These are phyloP conservation scores for Colletotrichum endophyticum DNA, from an alignment of 2,329 filamentous ascomycete species.

Conservation along the genomic window DNA sequence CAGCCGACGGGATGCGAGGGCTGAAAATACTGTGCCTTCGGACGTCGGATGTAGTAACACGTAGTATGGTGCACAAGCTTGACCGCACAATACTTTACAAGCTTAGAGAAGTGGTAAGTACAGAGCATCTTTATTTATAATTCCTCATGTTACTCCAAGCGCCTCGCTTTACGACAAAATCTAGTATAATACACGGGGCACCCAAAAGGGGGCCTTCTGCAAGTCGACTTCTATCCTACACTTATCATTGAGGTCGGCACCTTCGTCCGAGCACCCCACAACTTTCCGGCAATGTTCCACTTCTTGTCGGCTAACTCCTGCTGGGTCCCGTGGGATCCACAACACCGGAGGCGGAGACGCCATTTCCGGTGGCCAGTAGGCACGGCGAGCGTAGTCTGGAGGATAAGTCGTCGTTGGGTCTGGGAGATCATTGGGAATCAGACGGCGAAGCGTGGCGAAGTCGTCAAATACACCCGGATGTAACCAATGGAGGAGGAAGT, in stretches of 20 bases:
- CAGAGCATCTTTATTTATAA: too few species aligned
- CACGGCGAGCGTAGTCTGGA: slow-evolving; percentile 62
- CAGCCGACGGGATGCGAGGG: too few species aligned
- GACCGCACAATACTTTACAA: too few species aligned
- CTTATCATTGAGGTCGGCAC: slow-evolving; percentile 72
- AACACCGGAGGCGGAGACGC: slow-evolving; percentile 65
- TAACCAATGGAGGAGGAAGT: slow-evolving; percentile 70
- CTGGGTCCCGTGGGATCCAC: slow-evolving; percentile 77
- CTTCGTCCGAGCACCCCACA: slow-evolving; percentile 74
- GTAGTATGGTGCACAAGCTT: too few species aligned
- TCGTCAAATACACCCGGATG: slow-evolving; percentile 79
- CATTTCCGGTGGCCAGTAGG: slow-evolving; percentile 76
- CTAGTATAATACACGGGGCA: slow-evolving; percentile 16
- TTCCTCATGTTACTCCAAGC: too few species aligned
- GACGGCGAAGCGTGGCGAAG: slow-evolving; percentile 55
- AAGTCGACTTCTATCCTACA: slow-evolving; percentile 11
- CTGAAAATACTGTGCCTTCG: too few species aligned
- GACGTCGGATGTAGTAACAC: too few species aligned
- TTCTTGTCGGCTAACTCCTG: slow-evolving; percentile 75
- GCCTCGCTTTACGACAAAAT: too few species aligned
- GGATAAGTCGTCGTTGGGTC: slow-evolving; percentile 48
- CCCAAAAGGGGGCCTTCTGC: slow-evolving; percentile 22
- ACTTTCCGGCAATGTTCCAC: slow-evolving; percentile 65
- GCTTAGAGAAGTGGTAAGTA: too few species aligned
- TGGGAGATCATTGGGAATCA: slow-evolving; percentile 23